Evolutionary conservation across 345 rosid species (phyloP).

Genomic region (Brassica incana): DNA sequence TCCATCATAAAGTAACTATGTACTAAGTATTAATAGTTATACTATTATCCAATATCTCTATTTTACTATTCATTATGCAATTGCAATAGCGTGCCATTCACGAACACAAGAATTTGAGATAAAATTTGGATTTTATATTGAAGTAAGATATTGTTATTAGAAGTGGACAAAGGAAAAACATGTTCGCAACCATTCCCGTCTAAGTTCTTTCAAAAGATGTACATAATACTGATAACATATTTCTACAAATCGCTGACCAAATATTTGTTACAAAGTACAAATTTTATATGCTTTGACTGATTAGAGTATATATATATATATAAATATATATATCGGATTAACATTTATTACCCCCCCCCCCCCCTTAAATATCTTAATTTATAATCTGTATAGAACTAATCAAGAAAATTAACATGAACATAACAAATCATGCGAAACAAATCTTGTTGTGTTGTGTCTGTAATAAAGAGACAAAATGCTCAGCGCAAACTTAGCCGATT

Average conservation of each 20-base stretch:
- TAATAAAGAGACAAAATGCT: slow-evolving; percentile 50
- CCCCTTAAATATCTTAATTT: slow-evolving; percentile 22
- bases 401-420: slow-evolving; percentile 37
- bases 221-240: slow-evolving; percentile 1
- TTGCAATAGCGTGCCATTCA: too few relatives aligned
- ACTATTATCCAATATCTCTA: too few relatives aligned
- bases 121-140: not conserved
- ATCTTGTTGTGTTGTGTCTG: slow-evolving; percentile 58
- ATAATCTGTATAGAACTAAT: slow-evolving; percentile 41
- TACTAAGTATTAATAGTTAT: too few relatives aligned
- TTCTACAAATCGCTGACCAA: slow-evolving; percentile 31
- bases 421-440: slow-evolving; percentile 39
- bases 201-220: slow-evolving; percentile 41
- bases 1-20: too few relatives aligned
- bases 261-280: slow-evolving; percentile 35
- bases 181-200: slow-evolving; percentile 46
- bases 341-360: not conserved
- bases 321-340: not conserved
- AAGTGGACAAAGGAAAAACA: slow-evolving; percentile 50
- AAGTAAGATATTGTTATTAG: slow-evolving; percentile 5
- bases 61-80: too few relatives aligned
- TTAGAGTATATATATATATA: not conserved
- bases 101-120: too few relatives aligned
- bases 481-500: slow-evolving; percentile 75
- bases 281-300: slow-evolving; percentile 37